Evolutionary conservation across 768 basidiomycete species (phyloP).

Genomic region (Pisolithus marmoratus): DNA sequence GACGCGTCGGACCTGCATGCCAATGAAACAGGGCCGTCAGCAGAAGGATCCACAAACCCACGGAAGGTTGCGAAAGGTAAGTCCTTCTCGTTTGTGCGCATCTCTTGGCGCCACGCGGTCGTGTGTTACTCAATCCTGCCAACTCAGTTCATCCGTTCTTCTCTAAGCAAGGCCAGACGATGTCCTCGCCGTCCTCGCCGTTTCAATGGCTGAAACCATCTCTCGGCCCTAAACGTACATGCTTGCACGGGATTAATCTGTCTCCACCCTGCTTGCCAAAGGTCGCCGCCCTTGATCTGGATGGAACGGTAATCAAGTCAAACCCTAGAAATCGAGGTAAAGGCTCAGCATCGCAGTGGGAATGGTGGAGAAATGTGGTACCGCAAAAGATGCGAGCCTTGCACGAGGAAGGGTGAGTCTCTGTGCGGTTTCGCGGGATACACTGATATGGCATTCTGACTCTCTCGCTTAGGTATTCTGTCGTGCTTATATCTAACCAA

Average conservation of each 20-base stretch:
- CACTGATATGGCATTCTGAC: not conserved
- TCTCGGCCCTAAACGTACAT: constrained; percentile 31
- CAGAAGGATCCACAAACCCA: not conserved
- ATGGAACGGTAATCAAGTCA: constrained; percentile 76
- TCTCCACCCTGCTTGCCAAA: constrained; percentile 37
- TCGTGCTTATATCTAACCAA: constrained; percentile 84
- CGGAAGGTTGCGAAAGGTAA: not conserved
- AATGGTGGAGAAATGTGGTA: constrained; percentile 69
- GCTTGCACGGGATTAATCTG: constrained; percentile 31
- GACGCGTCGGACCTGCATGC: not conserved
- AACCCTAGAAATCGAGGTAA: constrained; percentile 28
- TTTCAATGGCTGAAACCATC: constrained; percentile 32
- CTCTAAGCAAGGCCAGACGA: constrained; percentile 17
- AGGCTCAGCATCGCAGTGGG: constrained; percentile 33
- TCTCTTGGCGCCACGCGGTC: not conserved
- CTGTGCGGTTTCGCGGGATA: not conserved
- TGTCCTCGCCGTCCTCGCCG: not conserved
- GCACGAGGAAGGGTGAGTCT: constrained; percentile 52
- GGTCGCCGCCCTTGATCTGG: constrained; percentile 80
- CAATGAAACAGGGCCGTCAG: not conserved
- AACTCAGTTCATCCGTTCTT: constrained; percentile 41
- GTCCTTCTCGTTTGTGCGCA: not conserved
- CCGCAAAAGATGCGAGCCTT: constrained; percentile 57
- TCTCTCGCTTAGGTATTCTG: constrained; percentile 43
- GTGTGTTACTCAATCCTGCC: not conserved